Evolutionary conservation across 2,329 filamentous ascomycete genomes (phyloP).

Genomic region (Neofusicoccum sp.): DNA sequence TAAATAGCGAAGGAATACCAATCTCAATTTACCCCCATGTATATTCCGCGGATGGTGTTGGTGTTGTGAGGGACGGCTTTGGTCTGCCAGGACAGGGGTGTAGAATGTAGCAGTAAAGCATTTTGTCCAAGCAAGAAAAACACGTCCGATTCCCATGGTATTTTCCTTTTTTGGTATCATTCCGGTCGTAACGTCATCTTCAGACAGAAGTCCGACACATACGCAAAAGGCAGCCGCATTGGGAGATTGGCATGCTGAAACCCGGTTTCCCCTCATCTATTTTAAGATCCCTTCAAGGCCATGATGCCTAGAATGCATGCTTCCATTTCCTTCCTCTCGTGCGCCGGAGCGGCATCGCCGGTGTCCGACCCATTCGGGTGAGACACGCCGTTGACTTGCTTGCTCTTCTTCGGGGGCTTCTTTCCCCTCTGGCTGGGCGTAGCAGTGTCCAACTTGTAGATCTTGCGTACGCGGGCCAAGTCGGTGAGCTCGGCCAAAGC

Average conservation of each 20-base stretch:
- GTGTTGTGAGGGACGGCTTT: conserved; percentile 11
- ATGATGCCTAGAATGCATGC: conserved; percentile 73
- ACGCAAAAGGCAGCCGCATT: no score
- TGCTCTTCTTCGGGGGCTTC: conserved; percentile 37
- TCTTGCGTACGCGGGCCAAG: conserved; percentile 54
- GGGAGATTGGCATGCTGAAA: not conserved
- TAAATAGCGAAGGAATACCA: conserved; percentile 49
- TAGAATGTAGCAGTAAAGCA: conserved; percentile 19
- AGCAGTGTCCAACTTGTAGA: conserved; percentile 77
- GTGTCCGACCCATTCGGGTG: not conserved
- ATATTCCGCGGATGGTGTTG: conserved; percentile 16
- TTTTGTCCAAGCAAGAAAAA: conserved; percentile 1
- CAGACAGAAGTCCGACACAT: no score
- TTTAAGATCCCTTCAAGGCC: conserved; percentile 67
- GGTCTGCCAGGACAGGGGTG: conserved; percentile 5
- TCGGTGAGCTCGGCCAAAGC: conserved; percentile 53
- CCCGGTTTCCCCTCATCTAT: not conserved
- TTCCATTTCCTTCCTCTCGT: conserved; percentile 63
- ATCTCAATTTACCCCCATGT: conserved; percentile 7
- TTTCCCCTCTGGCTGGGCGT: conserved; percentile 36
- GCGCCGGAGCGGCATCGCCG: conserved; percentile 38
- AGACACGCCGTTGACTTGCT: conserved; percentile 24
- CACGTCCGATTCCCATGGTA: not conserved
- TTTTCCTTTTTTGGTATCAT: not conserved
- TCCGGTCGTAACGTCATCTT: not conserved